Conservation (phyloP, 345 rosid species). For the Nephelium lappaceum region DNA sequence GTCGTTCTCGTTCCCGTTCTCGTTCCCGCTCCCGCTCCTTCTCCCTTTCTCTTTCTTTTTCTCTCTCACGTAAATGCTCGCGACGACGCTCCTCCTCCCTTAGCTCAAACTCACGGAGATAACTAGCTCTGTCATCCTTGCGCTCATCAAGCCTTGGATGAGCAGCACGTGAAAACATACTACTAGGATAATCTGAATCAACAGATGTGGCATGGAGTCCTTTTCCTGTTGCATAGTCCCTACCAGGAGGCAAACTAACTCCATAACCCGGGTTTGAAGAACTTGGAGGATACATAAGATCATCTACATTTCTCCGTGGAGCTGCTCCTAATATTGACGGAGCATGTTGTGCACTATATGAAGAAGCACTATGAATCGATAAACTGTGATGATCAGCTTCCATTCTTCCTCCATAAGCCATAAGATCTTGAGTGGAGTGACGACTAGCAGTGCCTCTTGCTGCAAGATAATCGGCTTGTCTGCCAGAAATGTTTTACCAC, state of each 20-base stretch:
- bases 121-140: slow-evolving; percentile 87
- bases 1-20: slow-evolving; percentile 54
- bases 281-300: slow-evolving; percentile 63
- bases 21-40: slow-evolving; percentile 50
- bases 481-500: slow-evolving; percentile 91
- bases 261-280: slow-evolving; percentile 96
- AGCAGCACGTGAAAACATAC: slow-evolving; percentile 52
- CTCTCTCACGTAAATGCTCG: slow-evolving; percentile 77
- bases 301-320: slow-evolving; percentile 83
- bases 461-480: slow-evolving; percentile 87
- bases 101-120: slow-evolving; percentile 90
- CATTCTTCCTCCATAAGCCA: slow-evolving; percentile 76
- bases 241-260: slow-evolving; percentile 97
- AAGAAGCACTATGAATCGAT: slow-evolving; percentile 61
- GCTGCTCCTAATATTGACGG: slow-evolving; percentile 91
- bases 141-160: slow-evolving; percentile 69
- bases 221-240: slow-evolving; percentile 91
- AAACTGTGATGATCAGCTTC: slow-evolving; percentile 75
- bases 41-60: slow-evolving; percentile 71
- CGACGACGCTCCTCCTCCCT: slow-evolving; percentile 93
- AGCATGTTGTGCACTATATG: slow-evolving; percentile 71
- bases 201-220: slow-evolving; percentile 70
- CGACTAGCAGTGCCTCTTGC: slow-evolving; percentile 79
- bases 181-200: slow-evolving; percentile 67
- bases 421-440: slow-evolving; percentile 67